These are phyloP conservation scores for Chalciporus sp. DNA, from an alignment of 1,284 basidiomycete species.

Conservation along the genomic window DNA sequence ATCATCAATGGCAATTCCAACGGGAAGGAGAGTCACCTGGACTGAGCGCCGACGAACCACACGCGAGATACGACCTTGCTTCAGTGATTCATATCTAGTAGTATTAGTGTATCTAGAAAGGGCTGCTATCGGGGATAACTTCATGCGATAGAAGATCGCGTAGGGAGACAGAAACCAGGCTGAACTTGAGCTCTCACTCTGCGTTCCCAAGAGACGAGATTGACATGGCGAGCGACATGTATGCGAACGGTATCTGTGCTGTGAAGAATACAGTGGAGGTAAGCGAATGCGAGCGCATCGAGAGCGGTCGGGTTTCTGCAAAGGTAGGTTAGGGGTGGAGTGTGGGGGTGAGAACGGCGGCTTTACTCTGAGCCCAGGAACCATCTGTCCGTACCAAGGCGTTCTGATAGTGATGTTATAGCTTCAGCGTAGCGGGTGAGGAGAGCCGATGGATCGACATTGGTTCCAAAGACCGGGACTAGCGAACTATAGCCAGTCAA, in stretches of 20 bases:
- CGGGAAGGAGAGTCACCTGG: slow-evolving; percentile 13
- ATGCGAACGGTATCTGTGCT: slow-evolving; percentile 52
- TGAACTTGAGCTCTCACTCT: slow-evolving; percentile 62
- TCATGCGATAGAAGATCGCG: slow-evolving; percentile 9
- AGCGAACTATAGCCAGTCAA: slow-evolving; percentile 66
- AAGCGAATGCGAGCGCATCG: slow-evolving; percentile 79
- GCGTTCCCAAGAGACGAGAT: slow-evolving; percentile 77
- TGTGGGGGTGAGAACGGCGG: neutral
- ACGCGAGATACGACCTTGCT: neutral
- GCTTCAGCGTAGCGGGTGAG: slow-evolving; percentile 69
- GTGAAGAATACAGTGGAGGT: slow-evolving; percentile 66
- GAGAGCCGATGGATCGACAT: slow-evolving; percentile 50
- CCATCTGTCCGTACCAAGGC: slow-evolving; percentile 75
- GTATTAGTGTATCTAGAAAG: neutral
- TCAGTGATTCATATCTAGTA: neutral
- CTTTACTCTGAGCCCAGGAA: slow-evolving; percentile 74
- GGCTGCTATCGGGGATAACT: too few relatives aligned
- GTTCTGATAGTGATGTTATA: slow-evolving; percentile 68
- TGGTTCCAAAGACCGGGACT: slow-evolving; percentile 60
- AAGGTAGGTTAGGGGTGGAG: slow-evolving; percentile 8
- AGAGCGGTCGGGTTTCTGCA: slow-evolving; percentile 65
- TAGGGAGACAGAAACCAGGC: slow-evolving; percentile 45
- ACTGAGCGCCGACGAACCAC: slow-evolving; percentile 10
- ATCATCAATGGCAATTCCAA: slow-evolving; percentile 18
- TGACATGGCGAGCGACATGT: slow-evolving; percentile 67